Base-by-base conservation (phyloP, 2,329 filamentous ascomycete genomes). In the Sphaerulina musiva region DNA sequence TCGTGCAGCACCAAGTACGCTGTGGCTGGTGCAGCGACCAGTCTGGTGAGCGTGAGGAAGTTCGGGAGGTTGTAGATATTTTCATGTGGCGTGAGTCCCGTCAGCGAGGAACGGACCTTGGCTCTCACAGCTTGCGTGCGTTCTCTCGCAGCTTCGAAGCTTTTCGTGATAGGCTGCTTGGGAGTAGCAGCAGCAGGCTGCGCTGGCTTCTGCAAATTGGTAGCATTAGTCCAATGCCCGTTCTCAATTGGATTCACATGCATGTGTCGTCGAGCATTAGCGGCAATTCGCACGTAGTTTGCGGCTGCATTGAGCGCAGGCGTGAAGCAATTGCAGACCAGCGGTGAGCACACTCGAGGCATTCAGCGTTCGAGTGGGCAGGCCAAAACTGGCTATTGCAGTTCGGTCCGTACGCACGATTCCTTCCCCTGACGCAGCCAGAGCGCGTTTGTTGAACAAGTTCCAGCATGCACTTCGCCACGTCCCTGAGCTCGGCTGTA, bases 61-160 rank as follows among this genome's bases (percentile, higher is more conserved):
- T 98, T 98, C 40, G 93, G 93, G n/a, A 98, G 68, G 36, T 89
- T 98, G 75, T 95, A 96, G 67, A 98, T 95, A 68, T 98, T 90
- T 73, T 98, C 93, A 69, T 85, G 88, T 7, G 76, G 69, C 48
- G 69, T 69, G 49, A 67, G 56, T 56, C 57, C 62, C 23, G 63
- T 57, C 38, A 69, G 54, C 23, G 63, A 63, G 34, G 65, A 69
- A 51, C 65, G 60, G 46, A 69, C 64, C 52, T 66, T 65, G 29
- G 64, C 58, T 36, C 58, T 52, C 7, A 68, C 62, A 12, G 62
- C 61, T 56, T 66, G 66, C 20, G 64, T 65, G 31, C 61, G 59
- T 53, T 68, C 62, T 43, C 59, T 57, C 39, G 65, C 66, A 14
- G 59, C 57, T 55, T 64, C 57, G 32, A 67, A 47, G 32, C 57